Evolutionary conservation across 345 rosid species (phyloP), one percentile per base, ranked within the genome.

Genomic region (Alliaria petiolata): DNA sequence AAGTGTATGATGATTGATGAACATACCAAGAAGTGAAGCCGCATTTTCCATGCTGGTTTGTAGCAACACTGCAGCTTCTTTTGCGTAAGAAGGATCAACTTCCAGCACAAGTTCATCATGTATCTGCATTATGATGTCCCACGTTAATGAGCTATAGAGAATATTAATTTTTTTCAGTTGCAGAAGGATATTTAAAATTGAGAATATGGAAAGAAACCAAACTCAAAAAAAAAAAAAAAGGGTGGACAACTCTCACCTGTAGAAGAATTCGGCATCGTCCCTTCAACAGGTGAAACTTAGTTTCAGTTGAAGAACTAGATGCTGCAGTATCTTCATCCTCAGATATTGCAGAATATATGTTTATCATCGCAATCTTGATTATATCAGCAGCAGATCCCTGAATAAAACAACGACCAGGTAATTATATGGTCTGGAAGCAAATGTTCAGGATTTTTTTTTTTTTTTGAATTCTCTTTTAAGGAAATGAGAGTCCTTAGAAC

Each of bases 301-400:
- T 47, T 33, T 77, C 81, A 63, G 38, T 49, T 65, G 80, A 56
- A 77, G 84, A 76, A 77, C 72, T 79, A 70, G 83, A 66, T 52
- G 65, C 84, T 68, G 71, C 65, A 35, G 26, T 50, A 36, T 77
- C 76, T 75, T 58, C 78, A 57, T 83, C 85, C 69, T 78, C 90
- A 78, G 68, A 81, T 65, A 91, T 81, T 22, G 83, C 77, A 8
- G 83, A 77, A 80, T 91, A 78, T 66, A 93, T 79, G 38, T 84
- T 88, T 71, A 91, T 84, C 98, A 87, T 93, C 11, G 97, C 98
- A 69, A 89, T 86, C 86, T 93, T 93, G 72, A 93, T 93, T 75
- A 91, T 82, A 74, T 93, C 98, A 65, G 98, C 98, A 69, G 97
- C 97, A 75, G 97, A 93, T 30, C 97, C 98, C 97, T 93, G 78